Base-by-base conservation (phyloP, 1,284 basidiomycete genomes). In the Tylopilus sp. region DNA sequence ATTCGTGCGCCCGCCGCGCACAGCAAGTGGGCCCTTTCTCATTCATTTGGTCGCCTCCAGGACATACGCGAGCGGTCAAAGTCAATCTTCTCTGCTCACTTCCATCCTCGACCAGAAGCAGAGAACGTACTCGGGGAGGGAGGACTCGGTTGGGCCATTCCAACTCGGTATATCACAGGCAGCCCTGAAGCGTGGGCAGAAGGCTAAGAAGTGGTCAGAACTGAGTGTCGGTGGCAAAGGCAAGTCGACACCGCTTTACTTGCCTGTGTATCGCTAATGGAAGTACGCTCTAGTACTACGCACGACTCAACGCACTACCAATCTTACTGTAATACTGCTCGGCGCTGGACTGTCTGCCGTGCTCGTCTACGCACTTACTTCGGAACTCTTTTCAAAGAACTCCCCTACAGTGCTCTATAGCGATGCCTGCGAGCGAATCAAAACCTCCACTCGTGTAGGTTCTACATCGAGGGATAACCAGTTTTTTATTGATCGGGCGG, bases 321-420 rank as follows among this genome's bases (percentile, higher is more conserved):
- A 93, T 61, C 67, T 94, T 14, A 77, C 82, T 7, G 87, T 96
- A 45, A 92, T 96, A 56, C 61, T 94, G 6, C 70, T 92, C 40
- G 91, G 91, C 30, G 91, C 88, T 20, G 87, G 83, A 29, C 76
- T 91, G 30, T 91, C 90, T 38, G 82, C 83, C 9, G 74, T 94
- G 42, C 77, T 94, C 33, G 73, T 87, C n/a, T 92, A 94, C 59
- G 86, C 90, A 11, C 77, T 94, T 31, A 86, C 85, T 11, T 88
- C 90, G 20, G 92, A 95, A 69, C 76, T 96, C 7, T 94, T 95
- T 69, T 93, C 92, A 14, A 85, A 81, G 64, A 97, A 96, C 70
- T 94, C 91, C 28, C 91, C 93, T 2, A 92, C 91, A 2, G 91
- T 94, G 28, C 73, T 96, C 45, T 94, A 93, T 65, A 82, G 82